phyloP scores from a whole-genome alignment of 768 basidiomycete species.

The Mycena rosella region DNA sequence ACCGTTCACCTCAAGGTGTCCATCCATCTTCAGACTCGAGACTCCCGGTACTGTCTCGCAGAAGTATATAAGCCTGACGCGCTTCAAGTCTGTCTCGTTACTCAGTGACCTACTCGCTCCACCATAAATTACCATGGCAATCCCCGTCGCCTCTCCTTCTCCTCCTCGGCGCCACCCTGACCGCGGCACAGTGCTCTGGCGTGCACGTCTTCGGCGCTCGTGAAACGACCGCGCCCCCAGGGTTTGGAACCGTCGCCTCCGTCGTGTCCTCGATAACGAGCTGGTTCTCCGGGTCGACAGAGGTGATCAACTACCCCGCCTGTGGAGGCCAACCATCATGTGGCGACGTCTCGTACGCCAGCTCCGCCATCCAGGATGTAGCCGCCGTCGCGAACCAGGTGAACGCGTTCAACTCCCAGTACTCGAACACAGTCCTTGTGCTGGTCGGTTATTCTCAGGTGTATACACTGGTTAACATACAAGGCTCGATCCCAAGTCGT shows the following conservation, averaged over 20 bases:
- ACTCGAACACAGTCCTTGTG: constrained; percentile 48
- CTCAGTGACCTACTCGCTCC: no score
- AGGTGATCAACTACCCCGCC: constrained; percentile 53
- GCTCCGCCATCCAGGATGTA: constrained; percentile 47
- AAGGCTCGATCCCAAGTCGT: not conserved
- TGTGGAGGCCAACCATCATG: constrained; percentile 50
- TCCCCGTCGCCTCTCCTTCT: constrained; percentile 31
- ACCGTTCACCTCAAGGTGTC: no score
- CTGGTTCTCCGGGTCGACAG: constrained; percentile 47
- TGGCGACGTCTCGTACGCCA: constrained; percentile 49
- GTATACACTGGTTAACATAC: not conserved
- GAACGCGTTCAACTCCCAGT: constrained; percentile 48
- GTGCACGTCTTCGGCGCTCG: constrained; percentile 52
- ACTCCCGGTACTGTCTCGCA: no score
- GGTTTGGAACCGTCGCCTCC: constrained; percentile 46
- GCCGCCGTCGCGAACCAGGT: constrained; percentile 46
- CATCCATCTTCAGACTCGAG: no score
- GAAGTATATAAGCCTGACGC: no score
- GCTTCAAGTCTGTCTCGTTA: no score
- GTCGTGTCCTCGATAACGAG: constrained; percentile 44
- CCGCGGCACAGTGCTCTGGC: constrained; percentile 43
- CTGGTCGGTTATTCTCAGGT: constrained; percentile 52
- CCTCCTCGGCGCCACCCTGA: constrained; percentile 28
- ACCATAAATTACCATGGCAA: constrained; percentile 13
- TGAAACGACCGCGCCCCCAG: constrained; percentile 49